Conservation (phyloP, 2,329 filamentous ascomycete species). For the Lecanicillium sp. region DNA sequence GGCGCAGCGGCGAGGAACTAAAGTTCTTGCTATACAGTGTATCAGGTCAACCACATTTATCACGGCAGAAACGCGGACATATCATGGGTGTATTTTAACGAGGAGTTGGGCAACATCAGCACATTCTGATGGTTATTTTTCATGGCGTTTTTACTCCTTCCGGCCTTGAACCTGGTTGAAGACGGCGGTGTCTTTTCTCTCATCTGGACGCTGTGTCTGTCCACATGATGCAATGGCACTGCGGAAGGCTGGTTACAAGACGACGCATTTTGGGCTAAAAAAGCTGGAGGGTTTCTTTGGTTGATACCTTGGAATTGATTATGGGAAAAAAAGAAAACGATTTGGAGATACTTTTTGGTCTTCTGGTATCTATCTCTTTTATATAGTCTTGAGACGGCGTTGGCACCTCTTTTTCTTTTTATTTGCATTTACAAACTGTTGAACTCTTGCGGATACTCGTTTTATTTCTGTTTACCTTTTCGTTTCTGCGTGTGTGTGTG, state of each 20-base stretch:
- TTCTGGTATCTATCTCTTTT: not conserved
- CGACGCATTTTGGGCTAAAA: no score
- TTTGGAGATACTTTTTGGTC: not conserved
- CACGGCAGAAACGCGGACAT: not conserved
- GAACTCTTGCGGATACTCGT: not conserved
- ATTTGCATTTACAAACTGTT: slow-evolving; percentile 5
- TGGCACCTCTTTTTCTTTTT: slow-evolving; percentile 2
- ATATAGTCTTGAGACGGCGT: not conserved
- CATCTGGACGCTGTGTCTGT: no score
- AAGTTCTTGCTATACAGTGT: not conserved
- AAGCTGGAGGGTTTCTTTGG: not conserved
- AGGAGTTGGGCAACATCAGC: slow-evolving; percentile 9
- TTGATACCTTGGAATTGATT: not conserved
- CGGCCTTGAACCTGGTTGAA: no score
- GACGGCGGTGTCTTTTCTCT: no score
- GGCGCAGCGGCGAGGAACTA: not conserved
- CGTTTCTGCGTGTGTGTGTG: no score
- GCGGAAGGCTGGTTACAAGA: no score
- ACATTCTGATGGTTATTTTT: not conserved
- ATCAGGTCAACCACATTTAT: not conserved
- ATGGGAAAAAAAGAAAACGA: not conserved
- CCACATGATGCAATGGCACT: no score
- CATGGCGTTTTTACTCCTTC: slow-evolving; percentile 8
- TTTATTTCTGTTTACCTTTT: not conserved
- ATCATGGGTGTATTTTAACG: slow-evolving; percentile 8